Conservation (phyloP, 2,329 filamentous ascomycete genomes). For the Pseudonectria foliicola region DNA sequence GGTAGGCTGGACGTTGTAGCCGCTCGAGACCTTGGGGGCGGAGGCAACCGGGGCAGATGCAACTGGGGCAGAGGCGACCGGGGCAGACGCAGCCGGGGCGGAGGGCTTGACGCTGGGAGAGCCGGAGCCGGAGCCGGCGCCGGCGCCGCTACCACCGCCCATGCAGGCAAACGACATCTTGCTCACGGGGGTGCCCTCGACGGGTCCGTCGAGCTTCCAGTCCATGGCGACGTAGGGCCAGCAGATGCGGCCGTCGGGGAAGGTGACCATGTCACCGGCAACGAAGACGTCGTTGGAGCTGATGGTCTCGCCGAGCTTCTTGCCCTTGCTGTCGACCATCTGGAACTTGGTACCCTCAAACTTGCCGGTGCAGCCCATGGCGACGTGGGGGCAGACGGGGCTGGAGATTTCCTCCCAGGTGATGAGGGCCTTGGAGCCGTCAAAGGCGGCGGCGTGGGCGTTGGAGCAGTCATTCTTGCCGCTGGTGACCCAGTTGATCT, state of each 20-base stretch:
- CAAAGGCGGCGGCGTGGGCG: constrained; percentile 50
- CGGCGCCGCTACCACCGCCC: constrained; percentile 9
- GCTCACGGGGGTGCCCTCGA: constrained; percentile 19
- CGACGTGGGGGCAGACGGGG: constrained; percentile 47
- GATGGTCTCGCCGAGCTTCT: constrained; percentile 43
- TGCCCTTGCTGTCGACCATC: constrained; percentile 43
- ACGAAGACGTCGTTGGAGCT: constrained; percentile 48
- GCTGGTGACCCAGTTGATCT: constrained; percentile 53
- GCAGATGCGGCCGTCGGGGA: constrained; percentile 51
- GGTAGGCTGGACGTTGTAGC: no score
- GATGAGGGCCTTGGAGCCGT: constrained; percentile 44
- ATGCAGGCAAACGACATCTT: constrained; percentile 50
- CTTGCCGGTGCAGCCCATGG: constrained; percentile 52
- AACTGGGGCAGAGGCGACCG: no score
- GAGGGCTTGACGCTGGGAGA: not conserved
- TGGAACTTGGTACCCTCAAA: constrained; percentile 56
- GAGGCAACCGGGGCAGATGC: constrained; percentile 4
- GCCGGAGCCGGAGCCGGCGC: constrained; percentile 1
- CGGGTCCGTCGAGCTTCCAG: constrained; percentile 32
- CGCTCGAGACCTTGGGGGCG: constrained; percentile 2
- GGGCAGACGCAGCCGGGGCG: constrained; percentile 5
- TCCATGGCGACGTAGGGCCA: constrained; percentile 54
- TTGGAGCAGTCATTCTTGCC: constrained; percentile 48
- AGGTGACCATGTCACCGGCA: constrained; percentile 55
- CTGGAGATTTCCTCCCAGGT: constrained; percentile 55